Conservation (phyloP, 2,329 filamentous ascomycete genomes). For the Mariannaea sp. region DNA sequence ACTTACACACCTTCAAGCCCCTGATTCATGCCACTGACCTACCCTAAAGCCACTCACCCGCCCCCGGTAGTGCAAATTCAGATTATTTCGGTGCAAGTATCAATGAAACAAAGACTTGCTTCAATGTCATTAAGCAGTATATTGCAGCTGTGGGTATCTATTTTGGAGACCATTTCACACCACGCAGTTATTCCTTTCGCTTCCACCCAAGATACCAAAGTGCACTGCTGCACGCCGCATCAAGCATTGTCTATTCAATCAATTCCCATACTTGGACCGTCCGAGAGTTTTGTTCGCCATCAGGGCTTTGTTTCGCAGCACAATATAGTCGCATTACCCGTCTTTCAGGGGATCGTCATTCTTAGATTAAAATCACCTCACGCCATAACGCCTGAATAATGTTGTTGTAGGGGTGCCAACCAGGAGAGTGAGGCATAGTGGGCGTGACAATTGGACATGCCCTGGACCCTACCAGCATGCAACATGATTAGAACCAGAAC, state of each 20-base stretch:
- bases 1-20: too few species aligned
- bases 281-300: background rate
- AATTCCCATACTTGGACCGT: background rate
- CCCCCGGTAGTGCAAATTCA: too few species aligned
- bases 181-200: background rate
- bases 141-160: conserved; percentile 22
- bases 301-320: background rate
- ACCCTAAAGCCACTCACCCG: too few species aligned
- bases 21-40: too few species aligned
- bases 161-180: conserved; percentile 17
- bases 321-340: background rate
- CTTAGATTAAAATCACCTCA: conserved; percentile 8
- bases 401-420: conserved; percentile 3
- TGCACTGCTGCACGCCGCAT: background rate
- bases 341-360: conserved; percentile 3
- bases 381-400: conserved; percentile 29
- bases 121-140: too few species aligned
- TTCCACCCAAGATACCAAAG: conserved; percentile 1
- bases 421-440: background rate
- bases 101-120: too few species aligned
- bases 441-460: background rate
- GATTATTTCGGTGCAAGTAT: too few species aligned
- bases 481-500: conserved; percentile 16
- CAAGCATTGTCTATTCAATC: background rate
- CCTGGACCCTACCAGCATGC: background rate